Base-by-base conservation (phyloP, 805 yeast species). In the Metschnikowia lachancei region DNA sequence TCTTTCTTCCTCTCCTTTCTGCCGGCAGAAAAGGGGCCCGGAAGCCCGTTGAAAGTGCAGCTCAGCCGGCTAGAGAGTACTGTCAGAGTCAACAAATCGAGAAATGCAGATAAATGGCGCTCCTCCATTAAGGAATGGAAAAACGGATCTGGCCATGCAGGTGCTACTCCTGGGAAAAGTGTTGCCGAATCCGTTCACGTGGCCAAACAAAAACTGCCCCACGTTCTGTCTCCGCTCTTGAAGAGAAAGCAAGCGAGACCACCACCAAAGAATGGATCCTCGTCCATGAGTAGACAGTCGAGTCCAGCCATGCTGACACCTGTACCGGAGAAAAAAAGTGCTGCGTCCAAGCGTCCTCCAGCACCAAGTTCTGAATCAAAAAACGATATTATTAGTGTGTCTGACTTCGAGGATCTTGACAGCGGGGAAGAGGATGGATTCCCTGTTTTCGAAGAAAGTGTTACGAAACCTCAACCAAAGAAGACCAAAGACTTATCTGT, bases 391-490 rank as follows among this genome's bases (percentile, higher is more conserved):
- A 67, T 68, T 26, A 63, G 65, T 43, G 74, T 66, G 29, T 64
- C 70, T 16, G 74, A 70, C 47, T 70, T 70, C 47, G 74, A 69
- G 34, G 71, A 63, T 42, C 54, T 70, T 39, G 65, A 58, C 37
- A 50, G 44, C 33, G 51, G 46, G 13, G 39, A 28, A 34, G 56
- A 48, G 11, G 38, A 46, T 6, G 43, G 29, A 11, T 41, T 36
- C 19, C 47, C 45, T 9, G 28, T 28, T n/a, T 34, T 40, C 29
- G 47, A 41, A 31, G 18, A 31, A 9, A 14, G 17, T 11, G 7
- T 11, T 8, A 10, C 9, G 19, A 28, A 26, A 13, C 30, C 13
- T n/a, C 29, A 20, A 36, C 31, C n/a, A 11, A 12, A 24, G 17
- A 14, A n/a, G 7, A 19, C 19, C 19, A 16, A 9, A 14, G 35